A percentile compares a stretch with the other conserved stretches of the same genome.
These are phyloP conservation scores for Mycena vitilis DNA, from an alignment of 768 basidiomycete genomes.

Conservation along the genomic window DNA sequence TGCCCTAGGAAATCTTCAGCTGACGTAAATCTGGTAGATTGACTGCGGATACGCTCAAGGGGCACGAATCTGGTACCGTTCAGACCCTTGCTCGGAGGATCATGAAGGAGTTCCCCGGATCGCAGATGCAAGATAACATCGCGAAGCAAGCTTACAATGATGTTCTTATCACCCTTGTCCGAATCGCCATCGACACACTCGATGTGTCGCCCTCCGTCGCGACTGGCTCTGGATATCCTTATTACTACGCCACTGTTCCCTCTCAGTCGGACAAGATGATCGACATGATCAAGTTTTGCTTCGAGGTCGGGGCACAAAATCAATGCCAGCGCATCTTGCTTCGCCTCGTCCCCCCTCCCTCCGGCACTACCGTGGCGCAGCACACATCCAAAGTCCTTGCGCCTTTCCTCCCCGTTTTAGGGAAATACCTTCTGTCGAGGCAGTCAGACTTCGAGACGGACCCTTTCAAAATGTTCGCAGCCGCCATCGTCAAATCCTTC, in stretches of 20 bases:
- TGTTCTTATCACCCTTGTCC: constrained; percentile 17
- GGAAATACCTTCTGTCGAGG: constrained; percentile 16
- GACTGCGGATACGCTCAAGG: constrained; percentile 22
- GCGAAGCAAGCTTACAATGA: constrained; percentile 5
- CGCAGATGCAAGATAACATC: constrained; percentile 1
- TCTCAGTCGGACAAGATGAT: constrained; percentile 22
- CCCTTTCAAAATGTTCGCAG: constrained; percentile 31
- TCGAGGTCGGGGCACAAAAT: constrained; percentile 25
- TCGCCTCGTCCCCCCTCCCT: constrained; percentile 20
- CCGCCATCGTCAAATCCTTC: constrained; percentile 30
- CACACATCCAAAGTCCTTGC: constrained; percentile 29
- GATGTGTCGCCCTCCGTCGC: constrained; percentile 4
- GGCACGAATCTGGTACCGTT: constrained; percentile 8
- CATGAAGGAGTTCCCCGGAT: constrained; percentile 9
- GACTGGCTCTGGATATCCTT: not conserved
- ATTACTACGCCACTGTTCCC: not conserved
- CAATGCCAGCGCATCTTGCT: constrained; percentile 25
- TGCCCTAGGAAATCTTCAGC: not conserved
- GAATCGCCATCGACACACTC: constrained; percentile 22
- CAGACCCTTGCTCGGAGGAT: constrained; percentile 16
- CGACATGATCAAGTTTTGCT: constrained; percentile 31
- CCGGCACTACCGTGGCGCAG: constrained; percentile 6
- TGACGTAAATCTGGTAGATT: constrained; percentile 18
- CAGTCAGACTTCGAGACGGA: constrained; percentile 15
- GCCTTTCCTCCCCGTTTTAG: constrained; percentile 30